Evolutionary conservation across 257 asterid genomes (phyloP).

Genomic region (Cordia subcordata): DNA sequence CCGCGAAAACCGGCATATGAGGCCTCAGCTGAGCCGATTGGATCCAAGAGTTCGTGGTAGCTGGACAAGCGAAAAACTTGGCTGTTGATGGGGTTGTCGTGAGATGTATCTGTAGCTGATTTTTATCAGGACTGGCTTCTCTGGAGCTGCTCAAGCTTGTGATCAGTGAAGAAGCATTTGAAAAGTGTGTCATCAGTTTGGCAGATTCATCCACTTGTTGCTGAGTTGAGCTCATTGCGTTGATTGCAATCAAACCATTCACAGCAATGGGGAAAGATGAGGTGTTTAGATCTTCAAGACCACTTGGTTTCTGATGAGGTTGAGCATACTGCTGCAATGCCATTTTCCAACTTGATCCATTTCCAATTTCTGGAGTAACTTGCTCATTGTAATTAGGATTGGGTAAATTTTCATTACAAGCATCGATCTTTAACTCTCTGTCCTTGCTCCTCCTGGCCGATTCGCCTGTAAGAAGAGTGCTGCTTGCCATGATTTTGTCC

Average conservation of each 20-base stretch:
- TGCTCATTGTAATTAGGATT: slow-evolving; percentile 13
- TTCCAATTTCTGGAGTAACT: slow-evolving; percentile 11
- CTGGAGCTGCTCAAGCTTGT: slow-evolving; percentile 59
- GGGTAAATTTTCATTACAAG: slow-evolving; percentile 7
- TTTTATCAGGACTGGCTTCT: slow-evolving; percentile 61
- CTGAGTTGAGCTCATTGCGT: slow-evolving; percentile 15
- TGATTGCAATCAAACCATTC: slow-evolving; percentile 29
- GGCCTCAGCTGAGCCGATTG: slow-evolving; percentile 61
- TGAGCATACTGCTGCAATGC: slow-evolving; percentile 41
- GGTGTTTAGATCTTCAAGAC: slow-evolving; percentile 26
- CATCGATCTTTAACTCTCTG: slow-evolving; percentile 7
- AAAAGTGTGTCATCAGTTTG: slow-evolving; percentile 14
- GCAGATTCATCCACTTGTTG: slow-evolving; percentile 23
- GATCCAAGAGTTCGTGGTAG: slow-evolving; percentile 42
- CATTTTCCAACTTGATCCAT: slow-evolving; percentile 45
- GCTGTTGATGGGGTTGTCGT: slow-evolving; percentile 35
- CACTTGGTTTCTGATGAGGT: slow-evolving; percentile 22
- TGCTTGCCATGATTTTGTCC: slow-evolving; percentile 78
- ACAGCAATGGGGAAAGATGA: slow-evolving; percentile 21
- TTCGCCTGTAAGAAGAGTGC: slow-evolving; percentile 70
- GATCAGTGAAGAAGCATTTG: slow-evolving; percentile 30
- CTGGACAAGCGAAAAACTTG: slow-evolving; percentile 36
- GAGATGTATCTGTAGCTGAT: slow-evolving; percentile 26
- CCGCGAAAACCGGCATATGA: slow-evolving; percentile 70
- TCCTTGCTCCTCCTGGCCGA: slow-evolving; percentile 60